Conservation (phyloP, 352 stramenopile genomes). For the Globisporangium cederbergense region DNA sequence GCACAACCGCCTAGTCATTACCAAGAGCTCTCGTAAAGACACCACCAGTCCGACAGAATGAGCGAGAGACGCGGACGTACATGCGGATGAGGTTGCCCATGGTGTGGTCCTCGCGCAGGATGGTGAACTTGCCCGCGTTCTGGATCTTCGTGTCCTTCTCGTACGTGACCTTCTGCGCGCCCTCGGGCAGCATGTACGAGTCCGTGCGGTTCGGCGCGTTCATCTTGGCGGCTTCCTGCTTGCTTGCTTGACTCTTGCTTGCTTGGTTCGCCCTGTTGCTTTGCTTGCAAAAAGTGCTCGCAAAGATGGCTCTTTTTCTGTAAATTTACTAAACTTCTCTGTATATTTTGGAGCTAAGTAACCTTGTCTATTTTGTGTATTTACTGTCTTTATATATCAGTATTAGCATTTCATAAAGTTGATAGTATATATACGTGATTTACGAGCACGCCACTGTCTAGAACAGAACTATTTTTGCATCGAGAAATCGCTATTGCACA, state of each 20-base stretch:
- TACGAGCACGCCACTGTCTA: no score
- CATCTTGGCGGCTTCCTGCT: constrained; percentile 30
- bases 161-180: constrained; percentile 92
- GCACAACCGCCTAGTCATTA: background rate
- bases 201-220: constrained; percentile 83
- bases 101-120: constrained; percentile 99
- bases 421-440: no score
- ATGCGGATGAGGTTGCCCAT: constrained; percentile 97
- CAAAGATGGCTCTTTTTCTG: background rate
- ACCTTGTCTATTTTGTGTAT: no score
- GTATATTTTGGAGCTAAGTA: no score
- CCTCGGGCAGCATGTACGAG: constrained; percentile 84
- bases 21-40: background rate
- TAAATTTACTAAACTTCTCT: background rate
- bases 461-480: background rate
- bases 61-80: constrained; percentile 44
- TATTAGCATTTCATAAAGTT: no score
- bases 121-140: constrained; percentile 96
- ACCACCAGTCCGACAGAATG: background rate
- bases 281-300: background rate
- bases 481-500: no score
- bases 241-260: constrained; percentile 3
- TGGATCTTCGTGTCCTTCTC: constrained; percentile 96
- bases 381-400: no score
- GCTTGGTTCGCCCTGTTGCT: no score